Percentiles rank a stretch among this genome's conserved stretches.
phyloP scores from a whole-genome alignment of 306 rosid species.

The Dryas octopetala region DNA sequence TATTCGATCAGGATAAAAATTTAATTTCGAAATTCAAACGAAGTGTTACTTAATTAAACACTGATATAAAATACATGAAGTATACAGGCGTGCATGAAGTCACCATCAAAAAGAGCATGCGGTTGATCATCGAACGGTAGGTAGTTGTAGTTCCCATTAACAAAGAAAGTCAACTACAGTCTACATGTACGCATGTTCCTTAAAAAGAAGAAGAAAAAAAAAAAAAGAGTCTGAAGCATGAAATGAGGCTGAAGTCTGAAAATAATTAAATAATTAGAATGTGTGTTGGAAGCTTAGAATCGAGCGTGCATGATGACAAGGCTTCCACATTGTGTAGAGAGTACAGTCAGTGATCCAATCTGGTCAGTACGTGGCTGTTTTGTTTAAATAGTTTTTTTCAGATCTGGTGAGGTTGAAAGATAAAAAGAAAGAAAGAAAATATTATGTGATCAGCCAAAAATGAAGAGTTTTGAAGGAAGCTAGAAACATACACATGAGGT shows the following conservation, averaged over 20 bases:
- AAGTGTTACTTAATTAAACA: background rate
- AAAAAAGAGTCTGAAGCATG: background rate
- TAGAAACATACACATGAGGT: background rate
- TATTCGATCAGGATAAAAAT: too few species aligned
- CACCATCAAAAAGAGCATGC: background rate
- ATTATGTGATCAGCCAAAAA: background rate
- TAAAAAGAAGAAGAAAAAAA: background rate
- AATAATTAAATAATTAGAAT: too few species aligned
- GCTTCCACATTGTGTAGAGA: background rate
- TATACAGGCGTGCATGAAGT: conserved; percentile 20
- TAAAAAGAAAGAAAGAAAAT: too few species aligned
- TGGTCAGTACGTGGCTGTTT: background rate
- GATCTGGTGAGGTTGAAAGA: background rate
- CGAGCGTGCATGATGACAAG: background rate
- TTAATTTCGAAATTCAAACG: background rate
- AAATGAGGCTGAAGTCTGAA: background rate
- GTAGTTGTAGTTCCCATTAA: background rate
- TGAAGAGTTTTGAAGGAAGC: background rate
- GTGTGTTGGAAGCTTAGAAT: background rate
- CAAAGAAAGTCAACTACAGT: background rate
- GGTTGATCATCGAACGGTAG: background rate
- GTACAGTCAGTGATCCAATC: background rate
- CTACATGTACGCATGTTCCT: background rate
- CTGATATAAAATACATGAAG: background rate
- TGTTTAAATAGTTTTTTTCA: background rate